These are phyloP conservation scores for Apium graveolens DNA, from an alignment of 129 eudicot genomes.

Conservation along the genomic window DNA sequence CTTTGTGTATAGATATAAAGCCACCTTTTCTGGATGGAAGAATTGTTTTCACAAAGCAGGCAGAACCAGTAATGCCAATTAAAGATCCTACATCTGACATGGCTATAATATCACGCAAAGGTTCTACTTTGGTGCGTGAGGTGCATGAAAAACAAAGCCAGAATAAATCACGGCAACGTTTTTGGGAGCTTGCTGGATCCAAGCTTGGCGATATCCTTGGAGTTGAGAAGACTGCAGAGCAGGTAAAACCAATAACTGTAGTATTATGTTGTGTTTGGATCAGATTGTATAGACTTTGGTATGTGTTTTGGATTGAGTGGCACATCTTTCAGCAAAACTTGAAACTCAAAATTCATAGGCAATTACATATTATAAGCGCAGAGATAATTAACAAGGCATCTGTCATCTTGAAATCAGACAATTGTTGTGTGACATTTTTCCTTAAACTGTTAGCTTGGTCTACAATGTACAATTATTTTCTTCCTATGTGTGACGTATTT, in stretches of 20 bases:
- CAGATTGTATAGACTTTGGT: neutral
- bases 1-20: slow-evolving; percentile 41
- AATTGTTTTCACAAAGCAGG: slow-evolving; percentile 67
- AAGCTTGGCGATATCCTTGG: slow-evolving; percentile 70
- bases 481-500: neutral
- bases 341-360: neutral
- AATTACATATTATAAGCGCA: neutral
- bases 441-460: neutral
- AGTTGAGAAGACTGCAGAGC: slow-evolving; percentile 68
- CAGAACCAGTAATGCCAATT: slow-evolving; percentile 65
- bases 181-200: slow-evolving; percentile 82
- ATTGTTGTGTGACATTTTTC: neutral
- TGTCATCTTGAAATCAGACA: neutral
- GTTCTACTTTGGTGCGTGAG: slow-evolving; percentile 57
- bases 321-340: neutral
- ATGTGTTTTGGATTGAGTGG: neutral
- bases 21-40: slow-evolving; percentile 75
- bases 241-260: slow-evolving; percentile 23
- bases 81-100: slow-evolving; percentile 74
- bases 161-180: slow-evolving; percentile 70
- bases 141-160: slow-evolving; percentile 60
- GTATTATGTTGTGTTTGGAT: neutral
- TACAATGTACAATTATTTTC: neutral
- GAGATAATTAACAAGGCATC: neutral
- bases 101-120: slow-evolving; percentile 74